A percentile compares a stretch with the other conserved stretches of the same genome.
phyloP scores from a whole-genome alignment of 2,329 filamentous ascomycete genomes.

The Ceratocystis huliohia region DNA sequence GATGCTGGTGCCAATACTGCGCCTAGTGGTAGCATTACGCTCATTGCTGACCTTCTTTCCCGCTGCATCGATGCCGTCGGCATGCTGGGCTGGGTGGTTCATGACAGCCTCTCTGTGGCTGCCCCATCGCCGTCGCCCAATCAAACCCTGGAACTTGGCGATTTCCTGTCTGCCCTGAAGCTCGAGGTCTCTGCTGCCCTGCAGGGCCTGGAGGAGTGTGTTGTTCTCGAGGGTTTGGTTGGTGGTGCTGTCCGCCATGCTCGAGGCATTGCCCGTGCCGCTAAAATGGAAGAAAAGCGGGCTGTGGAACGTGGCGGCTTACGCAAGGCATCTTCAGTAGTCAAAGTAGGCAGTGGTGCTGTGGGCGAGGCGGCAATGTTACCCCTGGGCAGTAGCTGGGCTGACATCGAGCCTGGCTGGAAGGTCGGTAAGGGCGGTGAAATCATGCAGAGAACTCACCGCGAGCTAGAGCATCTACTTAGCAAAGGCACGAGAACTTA shows the following conservation, averaged over 20 bases:
- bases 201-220: slow-evolving; percentile 57
- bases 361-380: slow-evolving; percentile 34
- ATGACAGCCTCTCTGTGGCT: slow-evolving; percentile 28
- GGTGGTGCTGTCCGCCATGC: slow-evolving; percentile 54
- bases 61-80: slow-evolving; percentile 66
- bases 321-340: not conserved
- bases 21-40: slow-evolving; percentile 54
- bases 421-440: slow-evolving; percentile 59
- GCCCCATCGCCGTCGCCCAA: slow-evolving; percentile 31
- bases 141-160: slow-evolving; percentile 43
- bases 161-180: slow-evolving; percentile 52
- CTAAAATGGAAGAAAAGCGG: not conserved
- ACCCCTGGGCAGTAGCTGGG: slow-evolving; percentile 51
- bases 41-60: slow-evolving; percentile 59
- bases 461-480: slow-evolving; percentile 65
- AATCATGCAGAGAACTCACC: slow-evolving; percentile 51
- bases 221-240: slow-evolving; percentile 50
- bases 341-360: not conserved
- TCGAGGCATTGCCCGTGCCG: slow-evolving; percentile 27
- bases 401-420: slow-evolving; percentile 26
- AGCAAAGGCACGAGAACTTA: slow-evolving; percentile 73
- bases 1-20: slow-evolving; percentile 30
- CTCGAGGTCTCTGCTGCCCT: slow-evolving; percentile 58
- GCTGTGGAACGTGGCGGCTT: slow-evolving; percentile 5
- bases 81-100: slow-evolving; percentile 58